These are phyloP conservation scores for Pythium apleroticum DNA, from an alignment of 352 stramenopile species.

Conservation along the genomic window DNA sequence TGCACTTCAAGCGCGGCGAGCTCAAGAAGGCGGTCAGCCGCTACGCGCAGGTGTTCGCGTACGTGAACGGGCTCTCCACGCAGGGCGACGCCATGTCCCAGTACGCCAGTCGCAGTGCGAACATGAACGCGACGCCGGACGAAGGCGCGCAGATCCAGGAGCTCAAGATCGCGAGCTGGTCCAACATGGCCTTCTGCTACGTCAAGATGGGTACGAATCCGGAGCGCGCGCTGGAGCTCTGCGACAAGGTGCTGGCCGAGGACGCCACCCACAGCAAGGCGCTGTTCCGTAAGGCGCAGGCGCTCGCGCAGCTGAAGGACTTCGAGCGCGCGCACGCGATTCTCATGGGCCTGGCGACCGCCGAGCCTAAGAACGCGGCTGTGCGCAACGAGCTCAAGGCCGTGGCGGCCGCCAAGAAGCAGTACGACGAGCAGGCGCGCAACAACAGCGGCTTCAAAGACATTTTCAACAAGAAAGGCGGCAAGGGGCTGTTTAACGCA, in stretches of 20 bases:
- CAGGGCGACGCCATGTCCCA: conserved; percentile 76
- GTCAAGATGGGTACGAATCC: conserved; percentile 59
- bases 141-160: conserved; percentile 58
- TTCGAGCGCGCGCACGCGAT: conserved; percentile 58
- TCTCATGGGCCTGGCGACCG: conserved; percentile 48
- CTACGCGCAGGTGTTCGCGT: conserved; percentile 83
- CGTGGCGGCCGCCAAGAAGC: conserved; percentile 51
- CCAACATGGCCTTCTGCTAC: conserved; percentile 84
- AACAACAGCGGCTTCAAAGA: conserved; percentile 60
- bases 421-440: conserved; percentile 56
- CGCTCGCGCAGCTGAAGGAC: conserved; percentile 53
- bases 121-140: conserved; percentile 53
- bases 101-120: conserved; percentile 46
- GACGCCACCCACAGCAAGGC: conserved; percentile 72
- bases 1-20: conserved; percentile 60
- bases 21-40: conserved; percentile 53
- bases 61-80: conserved; percentile 78
- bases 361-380: conserved; percentile 70
- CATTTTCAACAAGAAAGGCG: conserved; percentile 69
- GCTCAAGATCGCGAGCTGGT: conserved; percentile 70
- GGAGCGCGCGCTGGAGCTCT: conserved; percentile 57
- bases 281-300: conserved; percentile 80
- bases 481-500: conserved; percentile 13
- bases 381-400: conserved; percentile 62
- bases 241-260: conserved; percentile 74